A percentile compares a stretch with the other conserved stretches of the same genome.
Evolutionary conservation across 768 basidiomycete genomes (phyloP).

Genomic region (Amanita pseudoporphyria): DNA sequence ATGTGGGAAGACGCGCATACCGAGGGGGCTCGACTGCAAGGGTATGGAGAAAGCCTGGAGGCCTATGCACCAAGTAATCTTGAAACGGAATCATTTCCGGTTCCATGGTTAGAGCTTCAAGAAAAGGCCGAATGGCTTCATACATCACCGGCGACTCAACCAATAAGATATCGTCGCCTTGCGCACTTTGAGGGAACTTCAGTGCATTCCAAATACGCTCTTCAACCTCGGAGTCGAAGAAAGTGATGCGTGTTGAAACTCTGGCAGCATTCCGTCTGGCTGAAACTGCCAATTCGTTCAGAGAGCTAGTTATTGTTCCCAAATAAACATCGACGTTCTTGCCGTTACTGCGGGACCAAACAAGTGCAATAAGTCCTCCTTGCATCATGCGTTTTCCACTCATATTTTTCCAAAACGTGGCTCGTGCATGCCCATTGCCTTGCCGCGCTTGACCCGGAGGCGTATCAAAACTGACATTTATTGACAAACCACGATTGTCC

Average conservation of each 20-base stretch:
- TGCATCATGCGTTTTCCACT: slow-evolving; percentile 38
- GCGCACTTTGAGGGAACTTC: background rate
- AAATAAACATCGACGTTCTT: slow-evolving; percentile 29
- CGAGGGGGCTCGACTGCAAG: slow-evolving; percentile 37
- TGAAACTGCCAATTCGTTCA: slow-evolving; percentile 28
- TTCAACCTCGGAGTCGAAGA: slow-evolving; percentile 40
- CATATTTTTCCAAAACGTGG: slow-evolving; percentile 39
- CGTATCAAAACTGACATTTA: slow-evolving; percentile 28
- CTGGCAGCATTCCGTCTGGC: slow-evolving; percentile 18
- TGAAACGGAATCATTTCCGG: slow-evolving; percentile 50
- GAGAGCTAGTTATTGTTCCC: slow-evolving; percentile 29
- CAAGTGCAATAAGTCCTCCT: slow-evolving; percentile 44
- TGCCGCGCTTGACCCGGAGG: slow-evolving; percentile 39
- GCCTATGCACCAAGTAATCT: slow-evolving; percentile 40
- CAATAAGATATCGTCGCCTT: slow-evolving; percentile 26
- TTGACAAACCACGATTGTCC: slow-evolving; percentile 31
- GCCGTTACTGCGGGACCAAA: slow-evolving; percentile 21
- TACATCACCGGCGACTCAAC: slow-evolving; percentile 60
- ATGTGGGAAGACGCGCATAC: slow-evolving; percentile 45
- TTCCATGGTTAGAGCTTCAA: slow-evolving; percentile 48
- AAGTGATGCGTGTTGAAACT: slow-evolving; percentile 32
- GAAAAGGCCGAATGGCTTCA: slow-evolving; percentile 59
- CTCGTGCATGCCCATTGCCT: slow-evolving; percentile 20
- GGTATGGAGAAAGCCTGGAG: slow-evolving; percentile 22
- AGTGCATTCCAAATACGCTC: slow-evolving; percentile 16